Evolutionary conservation across 257 asterid genomes (phyloP).

Genomic region (Ajuga chamaepitys): DNA sequence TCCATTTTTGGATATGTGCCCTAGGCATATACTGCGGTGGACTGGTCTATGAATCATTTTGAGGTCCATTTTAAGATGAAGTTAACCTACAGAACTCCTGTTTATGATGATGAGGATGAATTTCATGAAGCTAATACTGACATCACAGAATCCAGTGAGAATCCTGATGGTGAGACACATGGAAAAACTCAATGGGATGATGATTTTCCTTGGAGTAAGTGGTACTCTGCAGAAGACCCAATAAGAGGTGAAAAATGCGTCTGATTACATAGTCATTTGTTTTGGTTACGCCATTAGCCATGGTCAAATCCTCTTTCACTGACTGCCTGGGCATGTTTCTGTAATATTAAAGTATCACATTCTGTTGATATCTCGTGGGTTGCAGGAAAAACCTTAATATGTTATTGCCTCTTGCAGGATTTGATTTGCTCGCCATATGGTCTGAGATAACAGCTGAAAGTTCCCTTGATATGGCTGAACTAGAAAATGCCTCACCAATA

Average conservation of each 20-base stretch:
- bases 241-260: constrained; percentile 48
- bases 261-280: not conserved
- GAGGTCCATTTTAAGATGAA: constrained; percentile 77
- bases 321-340: not conserved
- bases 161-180: constrained; percentile 36
- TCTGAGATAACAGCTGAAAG: constrained; percentile 62
- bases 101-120: constrained; percentile 55
- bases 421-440: constrained; percentile 65
- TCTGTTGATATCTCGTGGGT: constrained; percentile 1
- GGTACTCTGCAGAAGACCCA: constrained; percentile 93
- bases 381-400: not conserved
- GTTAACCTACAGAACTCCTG: constrained; percentile 73
- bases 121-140: constrained; percentile 39
- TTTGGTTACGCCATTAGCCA: not conserved
- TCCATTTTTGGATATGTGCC: constrained; percentile 15
- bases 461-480: constrained; percentile 88
- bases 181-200: constrained; percentile 77
- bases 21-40: constrained; percentile 76
- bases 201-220: constrained; percentile 90
- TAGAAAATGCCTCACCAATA: constrained; percentile 70
- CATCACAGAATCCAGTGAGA: constrained; percentile 38
- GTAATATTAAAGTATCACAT: not conserved
- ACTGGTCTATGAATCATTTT: constrained; percentile 75
- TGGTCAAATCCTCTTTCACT: not conserved
- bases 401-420: constrained; percentile 42